Evolutionary conservation across 2,329 filamentous ascomycete genomes (phyloP).

Genomic region (Periconia digitata): DNA sequence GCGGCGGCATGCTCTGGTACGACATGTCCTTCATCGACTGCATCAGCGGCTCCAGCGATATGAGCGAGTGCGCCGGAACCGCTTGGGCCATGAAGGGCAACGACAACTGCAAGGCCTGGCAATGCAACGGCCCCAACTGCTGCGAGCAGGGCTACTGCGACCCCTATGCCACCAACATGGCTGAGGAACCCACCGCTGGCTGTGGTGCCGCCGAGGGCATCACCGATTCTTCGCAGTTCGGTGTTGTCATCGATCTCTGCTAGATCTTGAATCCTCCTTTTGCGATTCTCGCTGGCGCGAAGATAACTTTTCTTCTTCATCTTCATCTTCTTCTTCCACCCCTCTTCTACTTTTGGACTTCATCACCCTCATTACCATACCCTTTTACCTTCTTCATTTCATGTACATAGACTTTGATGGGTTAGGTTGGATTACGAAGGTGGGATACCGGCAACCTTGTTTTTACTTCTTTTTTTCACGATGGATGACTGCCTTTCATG

Average conservation of each 20-base stretch:
- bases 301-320: too few species aligned
- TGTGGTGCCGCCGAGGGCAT: constrained; percentile 8
- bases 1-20: constrained; percentile 7
- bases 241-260: constrained; percentile 8
- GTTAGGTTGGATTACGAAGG: too few species aligned
- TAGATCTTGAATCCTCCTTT: too few species aligned
- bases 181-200: not conserved
- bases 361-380: too few species aligned
- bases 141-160: constrained; percentile 10
- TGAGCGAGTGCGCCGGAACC: constrained; percentile 2
- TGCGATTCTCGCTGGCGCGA: too few species aligned
- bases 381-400: too few species aligned
- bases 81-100: constrained; percentile 6
- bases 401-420: too few species aligned
- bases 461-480: too few species aligned
- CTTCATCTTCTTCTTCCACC: too few species aligned
- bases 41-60: not conserved
- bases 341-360: too few species aligned
- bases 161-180: constrained; percentile 1
- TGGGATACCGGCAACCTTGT: too few species aligned
- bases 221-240: constrained; percentile 1
- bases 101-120: not conserved
- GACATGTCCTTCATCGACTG: constrained; percentile 13
- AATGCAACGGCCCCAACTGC: not conserved
- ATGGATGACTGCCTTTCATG: too few species aligned